phyloP scores from a whole-genome alignment of 2,329 filamentous ascomycete species.

The Aurifilum marmelostoma region DNA sequence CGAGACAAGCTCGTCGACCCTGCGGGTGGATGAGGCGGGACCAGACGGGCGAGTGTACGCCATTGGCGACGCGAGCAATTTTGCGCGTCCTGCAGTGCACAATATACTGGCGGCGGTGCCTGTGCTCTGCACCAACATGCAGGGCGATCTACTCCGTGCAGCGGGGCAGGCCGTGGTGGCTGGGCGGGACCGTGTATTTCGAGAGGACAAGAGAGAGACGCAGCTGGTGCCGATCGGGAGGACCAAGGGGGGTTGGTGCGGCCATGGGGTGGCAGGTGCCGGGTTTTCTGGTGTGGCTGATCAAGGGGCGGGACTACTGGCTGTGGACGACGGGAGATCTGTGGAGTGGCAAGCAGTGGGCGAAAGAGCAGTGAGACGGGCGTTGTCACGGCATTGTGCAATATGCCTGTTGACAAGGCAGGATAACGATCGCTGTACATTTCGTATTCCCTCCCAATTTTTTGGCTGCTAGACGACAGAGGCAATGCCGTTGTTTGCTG shows the following conservation, averaged over 20 bases:
- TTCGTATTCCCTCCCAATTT: too few relatives aligned
- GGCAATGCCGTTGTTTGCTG: neutral
- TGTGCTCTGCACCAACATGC: slow-evolving; percentile 51
- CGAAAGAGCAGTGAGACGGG: slow-evolving; percentile 40
- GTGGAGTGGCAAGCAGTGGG: slow-evolving; percentile 57
- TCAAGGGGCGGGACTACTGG: slow-evolving; percentile 57
- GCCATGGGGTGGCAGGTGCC: slow-evolving; percentile 48
- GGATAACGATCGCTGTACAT: too few relatives aligned
- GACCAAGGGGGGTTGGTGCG: slow-evolving; percentile 49
- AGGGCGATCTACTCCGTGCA: slow-evolving; percentile 49
- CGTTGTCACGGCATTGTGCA: neutral
- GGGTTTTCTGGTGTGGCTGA: slow-evolving; percentile 50
- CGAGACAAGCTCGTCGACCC: slow-evolving; percentile 40
- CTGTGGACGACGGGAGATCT: slow-evolving; percentile 50
- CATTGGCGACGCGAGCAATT: slow-evolving; percentile 48
- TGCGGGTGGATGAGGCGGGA: slow-evolving; percentile 39
- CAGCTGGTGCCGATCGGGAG: slow-evolving; percentile 53
- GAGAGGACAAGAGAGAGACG: slow-evolving; percentile 48
- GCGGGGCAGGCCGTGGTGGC: slow-evolving; percentile 34
- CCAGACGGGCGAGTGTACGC: slow-evolving; percentile 46
- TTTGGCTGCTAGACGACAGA: neutral
- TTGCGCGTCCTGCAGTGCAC: slow-evolving; percentile 47
- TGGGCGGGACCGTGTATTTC: slow-evolving; percentile 41
- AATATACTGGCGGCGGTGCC: slow-evolving; percentile 46
- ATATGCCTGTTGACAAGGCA: neutral